phyloP scores from a whole-genome alignment of 148 eudicot species.

The Silene uniflora region DNA sequence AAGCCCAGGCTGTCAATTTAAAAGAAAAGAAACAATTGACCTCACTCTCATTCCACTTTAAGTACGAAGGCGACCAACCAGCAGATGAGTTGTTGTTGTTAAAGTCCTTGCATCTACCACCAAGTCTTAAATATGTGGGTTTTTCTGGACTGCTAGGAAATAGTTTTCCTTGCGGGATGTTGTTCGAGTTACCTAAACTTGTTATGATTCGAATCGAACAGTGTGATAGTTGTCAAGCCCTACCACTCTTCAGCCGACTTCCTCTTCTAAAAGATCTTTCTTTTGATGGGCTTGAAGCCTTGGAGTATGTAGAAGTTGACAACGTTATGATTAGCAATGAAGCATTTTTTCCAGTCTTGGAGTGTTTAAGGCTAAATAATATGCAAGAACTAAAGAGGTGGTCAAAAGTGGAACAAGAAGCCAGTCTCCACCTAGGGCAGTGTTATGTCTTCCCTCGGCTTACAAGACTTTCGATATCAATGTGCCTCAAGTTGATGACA shows the following conservation, averaged over 20 bases:
- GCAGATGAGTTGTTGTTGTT: neutral
- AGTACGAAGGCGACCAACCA: neutral
- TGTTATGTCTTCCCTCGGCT: too few species aligned
- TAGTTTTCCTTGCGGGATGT: conserved; percentile 2
- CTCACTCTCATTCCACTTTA: neutral
- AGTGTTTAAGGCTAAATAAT: neutral
- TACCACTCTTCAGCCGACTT: conserved; percentile 12
- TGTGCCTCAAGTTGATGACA: too few species aligned
- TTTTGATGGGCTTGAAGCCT: neutral
- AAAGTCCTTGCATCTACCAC: too few species aligned
- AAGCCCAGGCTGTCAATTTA: conserved; percentile 1
- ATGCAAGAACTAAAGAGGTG: neutral
- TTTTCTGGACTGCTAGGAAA: neutral
- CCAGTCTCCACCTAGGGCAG: neutral
- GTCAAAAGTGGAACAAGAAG: neutral
- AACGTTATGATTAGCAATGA: neutral
- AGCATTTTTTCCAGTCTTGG: conserved; percentile 8
- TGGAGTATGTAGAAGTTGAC: conserved; percentile 14
- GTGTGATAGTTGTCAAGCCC: conserved; percentile 5
- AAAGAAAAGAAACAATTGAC: conserved; percentile 8
- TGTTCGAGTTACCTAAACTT: conserved; percentile 5
- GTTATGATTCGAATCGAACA: neutral
- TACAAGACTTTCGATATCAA: neutral
- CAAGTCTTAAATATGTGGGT: neutral
- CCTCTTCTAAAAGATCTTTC: neutral